Conservation (phyloP, 192 early-diverging fungal species). For the Entrophospora sp. region DNA sequence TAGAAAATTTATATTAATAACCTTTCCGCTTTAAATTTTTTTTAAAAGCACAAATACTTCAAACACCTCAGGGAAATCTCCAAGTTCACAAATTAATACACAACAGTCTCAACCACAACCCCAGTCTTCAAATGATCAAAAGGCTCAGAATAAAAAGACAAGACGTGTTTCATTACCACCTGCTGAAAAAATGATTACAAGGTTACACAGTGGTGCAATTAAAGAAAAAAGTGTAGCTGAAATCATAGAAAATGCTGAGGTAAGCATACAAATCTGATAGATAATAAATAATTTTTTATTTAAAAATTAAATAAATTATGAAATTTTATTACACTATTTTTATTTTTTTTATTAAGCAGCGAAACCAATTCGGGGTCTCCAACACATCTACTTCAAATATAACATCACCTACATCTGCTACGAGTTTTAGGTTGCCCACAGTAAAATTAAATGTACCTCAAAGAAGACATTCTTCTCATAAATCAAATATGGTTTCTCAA, state of each 20-base stretch:
- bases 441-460: background rate
- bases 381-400: background rate
- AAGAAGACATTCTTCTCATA: background rate
- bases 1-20: no score
- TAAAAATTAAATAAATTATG: no score
- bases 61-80: background rate
- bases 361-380: background rate
- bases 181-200: slow-evolving; percentile 48
- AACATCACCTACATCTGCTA: background rate
- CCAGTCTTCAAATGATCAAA: slow-evolving; percentile 4
- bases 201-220: slow-evolving; percentile 50
- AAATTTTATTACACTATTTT: no score
- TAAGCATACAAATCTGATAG: background rate
- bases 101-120: background rate
- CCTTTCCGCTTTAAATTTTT: no score
- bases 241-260: slow-evolving; percentile 30
- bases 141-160: slow-evolving; percentile 29
- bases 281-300: no score
- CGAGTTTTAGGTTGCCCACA: background rate
- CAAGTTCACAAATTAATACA: background rate
- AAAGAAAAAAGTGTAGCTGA: slow-evolving; percentile 48
- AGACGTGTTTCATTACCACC: slow-evolving; percentile 38
- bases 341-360: background rate
- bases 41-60: background rate
- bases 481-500: background rate